A percentile compares a stretch with the other conserved stretches of the same genome.
Conservation (phyloP, 1,284 basidiomycete genomes). For the Melampsora americana region DNA sequence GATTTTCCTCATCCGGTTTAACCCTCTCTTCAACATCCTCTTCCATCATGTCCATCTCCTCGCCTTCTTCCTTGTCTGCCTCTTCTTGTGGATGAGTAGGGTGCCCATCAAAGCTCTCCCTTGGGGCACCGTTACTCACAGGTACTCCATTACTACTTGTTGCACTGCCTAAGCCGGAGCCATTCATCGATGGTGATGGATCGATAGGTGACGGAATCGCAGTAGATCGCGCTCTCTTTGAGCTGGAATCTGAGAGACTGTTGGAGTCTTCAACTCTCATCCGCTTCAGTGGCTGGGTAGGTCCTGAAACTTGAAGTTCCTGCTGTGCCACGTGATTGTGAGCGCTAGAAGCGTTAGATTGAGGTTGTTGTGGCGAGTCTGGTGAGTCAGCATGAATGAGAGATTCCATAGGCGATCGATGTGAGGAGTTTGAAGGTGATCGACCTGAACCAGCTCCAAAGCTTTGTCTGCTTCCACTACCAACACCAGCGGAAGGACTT, state of each 20-base stretch:
- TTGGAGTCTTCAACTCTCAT: neutral
- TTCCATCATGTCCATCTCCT: neutral
- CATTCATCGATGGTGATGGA: neutral
- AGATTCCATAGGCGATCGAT: conserved; percentile 18
- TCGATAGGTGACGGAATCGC: neutral
- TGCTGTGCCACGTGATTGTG: neutral
- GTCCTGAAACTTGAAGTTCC: neutral
- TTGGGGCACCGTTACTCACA: neutral
- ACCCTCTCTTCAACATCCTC: conserved; percentile 2
- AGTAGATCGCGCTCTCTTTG: neutral
- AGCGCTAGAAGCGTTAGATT: neutral
- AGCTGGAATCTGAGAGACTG: neutral
- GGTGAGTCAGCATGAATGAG: conserved; percentile 18
- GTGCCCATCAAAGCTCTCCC: conserved; percentile 10
- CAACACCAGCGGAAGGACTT: conserved; percentile 14
- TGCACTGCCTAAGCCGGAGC: neutral
- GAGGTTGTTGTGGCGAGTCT: neutral
- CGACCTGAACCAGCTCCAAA: neutral
- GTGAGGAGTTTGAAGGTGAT: conserved; percentile 24
- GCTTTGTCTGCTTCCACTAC: neutral
- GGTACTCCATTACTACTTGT: conserved; percentile 9
- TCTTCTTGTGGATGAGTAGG: neutral
- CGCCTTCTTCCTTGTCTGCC: neutral
- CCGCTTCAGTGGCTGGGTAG: neutral
- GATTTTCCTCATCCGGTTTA: neutral